Percentiles rank a stretch among this genome's conserved stretches.
These are phyloP conservation scores for Chlamydomonas asymmetrica DNA, from an alignment of 139 green algal genomes.

Conservation along the genomic window DNA sequence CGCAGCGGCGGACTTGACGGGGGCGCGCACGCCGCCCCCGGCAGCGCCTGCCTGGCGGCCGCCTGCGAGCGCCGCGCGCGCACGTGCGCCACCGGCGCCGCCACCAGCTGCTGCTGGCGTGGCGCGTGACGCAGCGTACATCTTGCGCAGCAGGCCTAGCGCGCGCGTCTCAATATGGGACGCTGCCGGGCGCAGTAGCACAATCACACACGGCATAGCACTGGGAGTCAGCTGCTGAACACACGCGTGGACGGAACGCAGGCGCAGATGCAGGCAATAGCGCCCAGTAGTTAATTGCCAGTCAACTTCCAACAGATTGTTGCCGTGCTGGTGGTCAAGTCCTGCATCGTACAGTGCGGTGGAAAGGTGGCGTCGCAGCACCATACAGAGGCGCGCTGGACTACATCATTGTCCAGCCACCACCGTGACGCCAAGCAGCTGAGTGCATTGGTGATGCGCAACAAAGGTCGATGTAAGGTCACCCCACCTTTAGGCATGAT, in stretches of 20 bases:
- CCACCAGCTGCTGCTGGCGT: neutral
- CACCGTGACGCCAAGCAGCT: too few relatives aligned
- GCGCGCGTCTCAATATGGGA: conserved; percentile 87
- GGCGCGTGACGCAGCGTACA: conserved; percentile 34
- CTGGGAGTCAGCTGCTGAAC: too few relatives aligned
- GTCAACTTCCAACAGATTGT: conserved; percentile 2
- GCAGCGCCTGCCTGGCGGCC: neutral
- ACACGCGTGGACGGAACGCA: too few relatives aligned
- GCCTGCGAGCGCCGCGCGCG: neutral
- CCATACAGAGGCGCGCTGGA: too few relatives aligned
- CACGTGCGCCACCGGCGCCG: neutral
- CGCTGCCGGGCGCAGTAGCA: conserved; percentile 33
- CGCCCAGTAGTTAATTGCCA: too few relatives aligned
- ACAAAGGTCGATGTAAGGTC: too few relatives aligned
- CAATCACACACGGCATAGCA: neutral
- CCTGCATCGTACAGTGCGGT: too few relatives aligned
- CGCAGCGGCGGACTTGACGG: conserved; percentile 8
- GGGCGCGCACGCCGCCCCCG: neutral
- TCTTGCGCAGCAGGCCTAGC: conserved; percentile 78
- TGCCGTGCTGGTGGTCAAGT: conserved; percentile 4
- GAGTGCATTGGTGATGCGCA: too few relatives aligned
- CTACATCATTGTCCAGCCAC: too few relatives aligned
- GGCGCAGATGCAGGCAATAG: too few relatives aligned
- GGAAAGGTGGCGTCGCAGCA: too few relatives aligned
- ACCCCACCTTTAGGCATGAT: too few relatives aligned